Evolutionary conservation across 73 alveolate species (phyloP), one percentile per base, ranked within the genome.

Genomic region (Symbiodinium natans): DNA sequence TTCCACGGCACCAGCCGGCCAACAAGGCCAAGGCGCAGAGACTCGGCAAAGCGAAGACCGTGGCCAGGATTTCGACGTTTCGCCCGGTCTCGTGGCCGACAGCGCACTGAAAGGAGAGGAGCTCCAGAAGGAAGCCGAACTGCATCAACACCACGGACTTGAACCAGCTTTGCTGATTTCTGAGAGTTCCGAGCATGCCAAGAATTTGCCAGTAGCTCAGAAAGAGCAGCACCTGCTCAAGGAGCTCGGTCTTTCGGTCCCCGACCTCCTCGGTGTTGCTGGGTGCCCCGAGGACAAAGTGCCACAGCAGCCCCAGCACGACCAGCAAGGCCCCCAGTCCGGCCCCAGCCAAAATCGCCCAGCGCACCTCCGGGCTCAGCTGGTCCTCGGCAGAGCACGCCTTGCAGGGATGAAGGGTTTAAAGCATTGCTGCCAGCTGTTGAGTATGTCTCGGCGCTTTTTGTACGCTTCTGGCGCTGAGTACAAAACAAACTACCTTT

Each of bases 171-270:
- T 83, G 40, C 21, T 41, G 8, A 27, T 41, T 7, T 25, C 73
- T 41, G 11, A 84, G 93, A 46, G 52, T 31, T 27, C 10, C 52
- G 42, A 27, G 34, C 82, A 84, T 42, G 59, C 21, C 6, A 46
- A 46, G 21, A 23, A 84, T 42, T 46, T 84, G 93, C 10, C n/a
- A 25, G 33, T 46, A 84, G 46, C 52, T 84, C 52, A 84, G 36
- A 42, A 84, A 13, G 0, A 84, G 93, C 52, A 84, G 33, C 23
- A 46, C 11, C 48, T 84, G 93, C 54, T 84, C 93, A n/a, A 84
- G 38, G 10, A 84, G 31, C 34, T 84, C 93, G 42, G 29, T 9
- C 74, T 41, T 6, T 27, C 92, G 92, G 6, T n/a, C 41, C 1
- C 92, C 92, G 21, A 25, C 74, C 92, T 83, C 92, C 6, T 63